phyloP scores from a whole-genome alignment of 441 rosid genomes.

The Corymbia citriodora region DNA sequence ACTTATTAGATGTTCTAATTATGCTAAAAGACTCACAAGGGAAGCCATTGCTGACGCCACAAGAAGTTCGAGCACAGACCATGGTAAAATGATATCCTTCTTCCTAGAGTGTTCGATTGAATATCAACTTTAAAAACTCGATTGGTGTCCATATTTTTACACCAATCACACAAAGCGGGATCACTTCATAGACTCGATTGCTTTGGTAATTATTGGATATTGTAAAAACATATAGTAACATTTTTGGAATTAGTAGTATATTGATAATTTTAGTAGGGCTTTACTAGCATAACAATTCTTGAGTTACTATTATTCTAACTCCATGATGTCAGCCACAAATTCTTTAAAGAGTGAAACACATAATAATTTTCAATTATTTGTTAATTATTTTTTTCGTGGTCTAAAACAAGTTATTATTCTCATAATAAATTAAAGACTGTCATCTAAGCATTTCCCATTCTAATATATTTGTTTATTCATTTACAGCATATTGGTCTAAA shows the following conservation, averaged over 20 bases:
- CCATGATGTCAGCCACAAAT: too few relatives aligned
- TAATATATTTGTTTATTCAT: neutral
- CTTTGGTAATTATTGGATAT: neutral
- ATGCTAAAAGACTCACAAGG: neutral
- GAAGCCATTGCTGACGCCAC: neutral
- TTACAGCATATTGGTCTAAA: neutral
- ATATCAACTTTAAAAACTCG: neutral
- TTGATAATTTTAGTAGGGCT: neutral
- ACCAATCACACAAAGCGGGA: neutral
- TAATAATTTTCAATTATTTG: too few relatives aligned
- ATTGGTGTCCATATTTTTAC: neutral
- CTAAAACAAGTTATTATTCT: too few relatives aligned
- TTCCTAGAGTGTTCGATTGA: neutral
- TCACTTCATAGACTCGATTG: neutral
- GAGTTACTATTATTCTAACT: too few relatives aligned
- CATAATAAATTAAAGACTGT: too few relatives aligned
- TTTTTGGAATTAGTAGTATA: neutral
- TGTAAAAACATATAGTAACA: neutral
- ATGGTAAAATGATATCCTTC: neutral
- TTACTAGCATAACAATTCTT: too few relatives aligned
- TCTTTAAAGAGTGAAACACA: too few relatives aligned
- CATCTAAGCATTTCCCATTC: neutral
- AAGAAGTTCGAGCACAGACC: neutral
- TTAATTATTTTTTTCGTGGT: too few relatives aligned
- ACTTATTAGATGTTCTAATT: neutral